These are phyloP conservation scores for Favolaschia claudopus DNA, from an alignment of 768 basidiomycete species.

Conservation along the genomic window DNA sequence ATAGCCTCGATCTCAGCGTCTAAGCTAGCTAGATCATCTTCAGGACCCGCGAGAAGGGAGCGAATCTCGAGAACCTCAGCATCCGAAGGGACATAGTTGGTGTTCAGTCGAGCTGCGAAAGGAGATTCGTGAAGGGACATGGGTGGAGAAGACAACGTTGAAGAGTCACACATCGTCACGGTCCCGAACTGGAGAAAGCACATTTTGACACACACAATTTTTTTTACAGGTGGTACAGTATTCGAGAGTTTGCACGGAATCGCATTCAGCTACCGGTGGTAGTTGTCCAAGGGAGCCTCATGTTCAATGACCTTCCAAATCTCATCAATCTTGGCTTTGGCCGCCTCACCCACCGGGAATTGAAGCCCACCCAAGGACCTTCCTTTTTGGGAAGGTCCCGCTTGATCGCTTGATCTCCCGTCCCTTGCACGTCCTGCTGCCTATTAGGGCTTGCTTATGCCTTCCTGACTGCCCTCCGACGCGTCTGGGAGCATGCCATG, in stretches of 20 bases:
- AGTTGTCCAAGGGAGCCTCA: not conserved
- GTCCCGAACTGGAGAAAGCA: not conserved
- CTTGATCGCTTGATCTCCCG: no score
- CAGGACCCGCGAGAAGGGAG: not conserved
- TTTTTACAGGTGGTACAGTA: no score
- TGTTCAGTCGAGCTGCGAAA: not conserved
- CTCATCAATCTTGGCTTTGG: not conserved
- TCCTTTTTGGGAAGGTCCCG: no score
- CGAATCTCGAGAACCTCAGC: not conserved
- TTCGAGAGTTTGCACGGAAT: no score
- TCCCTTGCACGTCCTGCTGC: no score
- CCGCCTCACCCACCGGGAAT: no score
- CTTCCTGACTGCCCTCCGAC: no score
- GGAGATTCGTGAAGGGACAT: constrained; percentile 1
- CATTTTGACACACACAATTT: no score
- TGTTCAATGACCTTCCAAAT: not conserved
- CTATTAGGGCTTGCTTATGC: no score
- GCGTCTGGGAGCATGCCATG: no score
- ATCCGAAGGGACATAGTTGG: constrained; percentile 6
- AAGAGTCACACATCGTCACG: not conserved
- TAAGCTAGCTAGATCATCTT: not conserved
- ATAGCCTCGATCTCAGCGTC: not conserved
- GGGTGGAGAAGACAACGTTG: not conserved
- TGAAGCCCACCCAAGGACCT: no score
- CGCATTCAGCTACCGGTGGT: not conserved